These are phyloP conservation scores for Gypsophila paniculata DNA, from an alignment of 179 eudicot genomes.

Conservation along the genomic window DNA sequence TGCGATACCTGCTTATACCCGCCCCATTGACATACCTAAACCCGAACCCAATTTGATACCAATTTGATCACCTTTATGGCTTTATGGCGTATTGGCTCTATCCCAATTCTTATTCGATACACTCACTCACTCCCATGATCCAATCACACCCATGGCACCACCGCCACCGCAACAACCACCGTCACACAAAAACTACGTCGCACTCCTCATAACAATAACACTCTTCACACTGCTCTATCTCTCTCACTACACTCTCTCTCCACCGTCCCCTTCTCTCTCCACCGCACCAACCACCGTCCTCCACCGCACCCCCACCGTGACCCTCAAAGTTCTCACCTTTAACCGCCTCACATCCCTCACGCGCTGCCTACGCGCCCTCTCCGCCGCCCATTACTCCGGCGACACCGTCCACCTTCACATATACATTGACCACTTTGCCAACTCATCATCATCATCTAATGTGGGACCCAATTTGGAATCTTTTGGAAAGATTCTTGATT, in stretches of 20 bases:
- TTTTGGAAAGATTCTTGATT: conserved; percentile 48
- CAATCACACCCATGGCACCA: conserved; percentile 26
- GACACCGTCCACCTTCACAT: conserved; percentile 62
- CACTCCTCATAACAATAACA: conserved; percentile 35
- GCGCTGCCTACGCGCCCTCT: conserved; percentile 73
- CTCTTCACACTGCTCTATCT: conserved; percentile 27
- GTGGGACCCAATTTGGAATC: conserved; percentile 40
- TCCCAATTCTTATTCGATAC: no score
- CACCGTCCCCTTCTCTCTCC: conserved; percentile 30
- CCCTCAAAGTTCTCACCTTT: conserved; percentile 73
- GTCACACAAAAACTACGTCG: conserved; percentile 33
- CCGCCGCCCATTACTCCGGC: conserved; percentile 48
- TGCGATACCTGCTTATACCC: no score
- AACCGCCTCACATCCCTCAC: conserved; percentile 72
- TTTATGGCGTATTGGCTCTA: no score
- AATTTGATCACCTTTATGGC: no score
- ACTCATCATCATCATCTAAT: neutral
- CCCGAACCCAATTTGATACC: no score
- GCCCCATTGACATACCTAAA: no score
- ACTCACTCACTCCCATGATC: conserved; percentile 1
- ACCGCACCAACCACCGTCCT: conserved; percentile 18
- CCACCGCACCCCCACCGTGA: conserved; percentile 44
- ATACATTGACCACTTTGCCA: conserved; percentile 58
- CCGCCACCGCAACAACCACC: neutral
- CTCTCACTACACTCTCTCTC: conserved; percentile 28